phyloP scores from a whole-genome alignment of 1,284 basidiomycete species.

The Trametes pubescens region DNA sequence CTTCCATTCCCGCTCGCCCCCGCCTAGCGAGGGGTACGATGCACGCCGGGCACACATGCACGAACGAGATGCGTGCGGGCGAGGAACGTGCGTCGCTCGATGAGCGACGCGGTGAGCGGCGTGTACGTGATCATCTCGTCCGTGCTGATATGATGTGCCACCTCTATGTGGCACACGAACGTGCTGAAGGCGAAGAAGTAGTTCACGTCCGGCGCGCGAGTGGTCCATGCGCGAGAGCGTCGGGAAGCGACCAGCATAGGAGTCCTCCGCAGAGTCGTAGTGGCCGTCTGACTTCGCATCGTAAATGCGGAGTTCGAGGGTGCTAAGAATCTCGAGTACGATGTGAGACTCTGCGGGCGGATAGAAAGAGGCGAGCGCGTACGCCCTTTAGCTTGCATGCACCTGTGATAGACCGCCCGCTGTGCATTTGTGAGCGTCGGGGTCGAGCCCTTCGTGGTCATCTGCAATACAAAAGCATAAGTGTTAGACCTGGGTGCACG shows the following conservation, averaged over 20 bases:
- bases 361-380: slow-evolving; percentile 2
- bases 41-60: neutral
- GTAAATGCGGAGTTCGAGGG: slow-evolving; percentile 16
- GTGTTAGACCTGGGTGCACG: too few species aligned
- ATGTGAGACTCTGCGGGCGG: slow-evolving; percentile 1
- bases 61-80: slow-evolving; percentile 2
- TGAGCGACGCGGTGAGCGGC: slow-evolving; percentile 5
- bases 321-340: slow-evolving; percentile 18
- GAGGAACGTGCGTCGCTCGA: slow-evolving; percentile 16
- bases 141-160: slow-evolving; percentile 4
- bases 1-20: too few species aligned
- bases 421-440: too few species aligned
- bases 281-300: neutral
- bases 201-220: slow-evolving; percentile 19
- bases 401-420: too few species aligned
- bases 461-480: too few species aligned
- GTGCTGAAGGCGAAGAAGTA: slow-evolving; percentile 12
- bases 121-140: slow-evolving; percentile 28
- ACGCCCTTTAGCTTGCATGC: too few species aligned
- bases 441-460: too few species aligned
- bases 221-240: slow-evolving; percentile 19
- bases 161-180: slow-evolving; percentile 17
- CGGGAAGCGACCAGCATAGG: slow-evolving; percentile 15
- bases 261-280: neutral
- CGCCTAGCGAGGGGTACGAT: too few species aligned